Evolutionary conservation across 2,329 filamentous ascomycete species (phyloP).

Genomic region (Venturiaceae sp.): DNA sequence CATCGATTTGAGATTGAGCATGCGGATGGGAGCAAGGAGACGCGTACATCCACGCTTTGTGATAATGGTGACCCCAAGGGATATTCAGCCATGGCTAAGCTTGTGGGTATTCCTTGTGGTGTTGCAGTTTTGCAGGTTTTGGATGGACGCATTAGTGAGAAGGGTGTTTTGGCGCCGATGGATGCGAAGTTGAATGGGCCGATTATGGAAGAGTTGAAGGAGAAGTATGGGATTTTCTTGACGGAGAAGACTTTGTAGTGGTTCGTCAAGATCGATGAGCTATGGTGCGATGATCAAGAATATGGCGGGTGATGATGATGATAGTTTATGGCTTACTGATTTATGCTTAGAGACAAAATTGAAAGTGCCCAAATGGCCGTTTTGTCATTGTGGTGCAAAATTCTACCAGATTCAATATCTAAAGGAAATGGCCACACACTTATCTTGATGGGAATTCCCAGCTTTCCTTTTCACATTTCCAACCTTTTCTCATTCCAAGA

Average conservation of each 20-base stretch:
- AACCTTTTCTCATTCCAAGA: too few species aligned
- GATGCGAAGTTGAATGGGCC: constrained; percentile 60
- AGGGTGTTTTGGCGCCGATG: constrained; percentile 71
- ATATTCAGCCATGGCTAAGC: constrained; percentile 75
- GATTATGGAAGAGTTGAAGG: constrained; percentile 67
- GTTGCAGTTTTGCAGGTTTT: constrained; percentile 66
- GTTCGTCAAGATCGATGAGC: neutral
- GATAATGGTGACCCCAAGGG: constrained; percentile 75
- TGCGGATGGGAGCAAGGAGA: constrained; percentile 69
- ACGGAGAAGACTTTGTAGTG: constrained; percentile 50
- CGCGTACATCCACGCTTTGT: constrained; percentile 67
- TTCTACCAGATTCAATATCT: too few species aligned
- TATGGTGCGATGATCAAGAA: neutral
- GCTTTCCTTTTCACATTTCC: too few species aligned
- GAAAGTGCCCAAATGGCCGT: too few species aligned
- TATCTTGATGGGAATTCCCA: too few species aligned
- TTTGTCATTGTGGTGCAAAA: too few species aligned
- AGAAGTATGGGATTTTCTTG: constrained; percentile 65
- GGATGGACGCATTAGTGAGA: constrained; percentile 61
- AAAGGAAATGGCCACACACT: too few species aligned
- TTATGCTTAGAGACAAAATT: neutral
- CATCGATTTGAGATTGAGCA: constrained; percentile 79
- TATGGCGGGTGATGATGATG: neutral
- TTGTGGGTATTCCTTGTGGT: constrained; percentile 67
- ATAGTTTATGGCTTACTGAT: neutral